Evolutionary conservation across 306 rosid species (phyloP).

Genomic region (Acacia melanoxylon): DNA sequence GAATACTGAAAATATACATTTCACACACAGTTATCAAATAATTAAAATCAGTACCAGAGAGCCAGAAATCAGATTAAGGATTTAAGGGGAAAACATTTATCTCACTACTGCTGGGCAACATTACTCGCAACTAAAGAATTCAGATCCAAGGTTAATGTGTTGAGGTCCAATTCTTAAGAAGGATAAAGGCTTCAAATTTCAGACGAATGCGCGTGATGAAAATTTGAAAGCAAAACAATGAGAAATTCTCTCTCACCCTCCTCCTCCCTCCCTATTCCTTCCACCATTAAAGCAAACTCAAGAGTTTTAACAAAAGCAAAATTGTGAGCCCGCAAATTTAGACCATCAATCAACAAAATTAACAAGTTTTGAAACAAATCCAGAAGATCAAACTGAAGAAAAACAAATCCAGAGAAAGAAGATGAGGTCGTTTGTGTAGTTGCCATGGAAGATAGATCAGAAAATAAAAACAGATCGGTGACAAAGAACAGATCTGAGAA

Average conservation of each 20-base stretch:
- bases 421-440: too few relatives aligned
- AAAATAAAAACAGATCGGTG: too few relatives aligned
- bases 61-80: neutral
- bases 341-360: too few relatives aligned
- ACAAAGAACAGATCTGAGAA: too few relatives aligned
- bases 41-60: neutral
- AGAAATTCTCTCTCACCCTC: neutral
- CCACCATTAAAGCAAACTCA: too few relatives aligned
- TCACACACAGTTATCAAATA: constrained; percentile 4
- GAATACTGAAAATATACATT: constrained; percentile 17
- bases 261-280: too few relatives aligned
- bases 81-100: neutral
- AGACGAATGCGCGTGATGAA: neutral
- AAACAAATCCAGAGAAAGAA: too few relatives aligned
- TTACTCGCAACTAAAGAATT: neutral
- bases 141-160: neutral
- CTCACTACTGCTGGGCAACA: neutral
- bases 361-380: too few relatives aligned
- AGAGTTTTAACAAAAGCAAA: too few relatives aligned
- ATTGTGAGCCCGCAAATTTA: too few relatives aligned
- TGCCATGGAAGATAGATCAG: too few relatives aligned
- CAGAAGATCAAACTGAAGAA: too few relatives aligned
- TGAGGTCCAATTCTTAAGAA: neutral
- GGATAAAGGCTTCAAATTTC: neutral
- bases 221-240: neutral